A percentile compares a stretch with the other conserved stretches of the same genome.
These are phyloP conservation scores for Musa beccarii DNA, from an alignment of 176 grass and related monocot genomes.

Conservation along the genomic window DNA sequence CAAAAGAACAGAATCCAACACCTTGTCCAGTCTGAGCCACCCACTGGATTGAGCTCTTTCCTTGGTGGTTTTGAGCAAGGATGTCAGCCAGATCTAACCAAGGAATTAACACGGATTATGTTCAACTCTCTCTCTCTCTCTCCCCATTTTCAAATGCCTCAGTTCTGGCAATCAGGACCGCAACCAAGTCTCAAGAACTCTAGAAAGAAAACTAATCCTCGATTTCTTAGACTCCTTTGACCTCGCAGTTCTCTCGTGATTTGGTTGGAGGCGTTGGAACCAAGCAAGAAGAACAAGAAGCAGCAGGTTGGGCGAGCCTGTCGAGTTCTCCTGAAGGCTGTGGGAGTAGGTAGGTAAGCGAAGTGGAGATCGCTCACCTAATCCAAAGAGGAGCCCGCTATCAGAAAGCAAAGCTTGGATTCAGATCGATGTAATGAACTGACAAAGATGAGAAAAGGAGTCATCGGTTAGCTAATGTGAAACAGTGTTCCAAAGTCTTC, in stretches of 20 bases:
- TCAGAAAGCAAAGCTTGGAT: not conserved
- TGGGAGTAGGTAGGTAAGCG: not conserved
- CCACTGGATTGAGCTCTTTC: not conserved
- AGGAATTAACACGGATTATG: not conserved
- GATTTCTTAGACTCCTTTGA: no score
- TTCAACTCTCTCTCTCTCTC: not conserved
- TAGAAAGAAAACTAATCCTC: no score
- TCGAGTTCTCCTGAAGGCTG: not conserved
- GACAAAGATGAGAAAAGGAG: no score
- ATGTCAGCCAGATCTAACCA: not conserved
- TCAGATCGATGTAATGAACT: no score
- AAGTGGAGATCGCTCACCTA: not conserved
- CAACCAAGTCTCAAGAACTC: no score
- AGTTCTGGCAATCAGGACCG: not conserved
- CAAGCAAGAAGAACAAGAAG: not conserved
- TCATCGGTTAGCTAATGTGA: no score
- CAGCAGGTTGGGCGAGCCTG: not conserved
- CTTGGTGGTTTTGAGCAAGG: not conserved
- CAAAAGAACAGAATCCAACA: no score
- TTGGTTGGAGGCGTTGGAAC: not conserved
- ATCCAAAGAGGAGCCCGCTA: not conserved
- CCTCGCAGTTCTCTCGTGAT: no score
- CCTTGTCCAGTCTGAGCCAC: not conserved
- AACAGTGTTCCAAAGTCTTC: no score
- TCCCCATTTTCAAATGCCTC: not conserved